Percentiles rank a stretch among this genome's conserved stretches.
Evolutionary conservation across 306 rosid species (phyloP).

Genomic region (Vigna mungo): DNA sequence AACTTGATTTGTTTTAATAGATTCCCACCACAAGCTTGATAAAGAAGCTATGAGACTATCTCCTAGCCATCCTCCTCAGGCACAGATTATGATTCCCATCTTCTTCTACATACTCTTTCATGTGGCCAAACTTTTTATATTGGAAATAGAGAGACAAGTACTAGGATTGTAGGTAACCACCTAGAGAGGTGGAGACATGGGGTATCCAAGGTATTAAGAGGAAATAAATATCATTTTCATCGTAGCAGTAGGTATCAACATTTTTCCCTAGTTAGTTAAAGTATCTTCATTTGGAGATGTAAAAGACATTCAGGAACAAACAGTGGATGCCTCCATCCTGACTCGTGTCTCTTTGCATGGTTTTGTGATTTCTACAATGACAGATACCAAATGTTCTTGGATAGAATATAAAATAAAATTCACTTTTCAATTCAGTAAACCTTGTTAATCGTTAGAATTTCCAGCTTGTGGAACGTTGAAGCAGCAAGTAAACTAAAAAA

Average conservation of each 20-base stretch:
- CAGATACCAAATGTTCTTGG: slow-evolving; percentile 1
- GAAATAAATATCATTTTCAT: slow-evolving; percentile 59
- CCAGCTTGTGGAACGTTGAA: slow-evolving; percentile 31
- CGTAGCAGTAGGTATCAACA: slow-evolving; percentile 41
- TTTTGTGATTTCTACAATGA: slow-evolving; percentile 25
- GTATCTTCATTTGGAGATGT: slow-evolving; percentile 37
- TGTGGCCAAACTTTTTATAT: slow-evolving; percentile 3
- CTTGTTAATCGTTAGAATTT: slow-evolving; percentile 44
- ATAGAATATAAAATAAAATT: slow-evolving; percentile 4
- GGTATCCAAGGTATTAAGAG: slow-evolving; percentile 34
- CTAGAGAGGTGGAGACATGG: background rate
- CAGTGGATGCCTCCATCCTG: slow-evolving; percentile 33
- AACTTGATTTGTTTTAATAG: background rate
- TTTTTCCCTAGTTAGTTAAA: slow-evolving; percentile 10
- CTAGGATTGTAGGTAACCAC: slow-evolving; percentile 30
- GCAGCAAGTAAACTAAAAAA: slow-evolving; percentile 26
- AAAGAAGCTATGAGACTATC: background rate
- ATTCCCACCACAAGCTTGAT: background rate
- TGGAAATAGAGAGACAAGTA: slow-evolving; percentile 67
- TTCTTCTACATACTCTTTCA: background rate
- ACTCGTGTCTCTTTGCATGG: slow-evolving; percentile 18
- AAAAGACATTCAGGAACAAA: slow-evolving; percentile 40
- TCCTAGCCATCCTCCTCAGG: background rate
- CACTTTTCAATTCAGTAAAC: slow-evolving; percentile 35
- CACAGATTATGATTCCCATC: background rate